Conservation (phyloP, 73 alveolate genomes). For the Paramecium tetraurelia region DNA sequence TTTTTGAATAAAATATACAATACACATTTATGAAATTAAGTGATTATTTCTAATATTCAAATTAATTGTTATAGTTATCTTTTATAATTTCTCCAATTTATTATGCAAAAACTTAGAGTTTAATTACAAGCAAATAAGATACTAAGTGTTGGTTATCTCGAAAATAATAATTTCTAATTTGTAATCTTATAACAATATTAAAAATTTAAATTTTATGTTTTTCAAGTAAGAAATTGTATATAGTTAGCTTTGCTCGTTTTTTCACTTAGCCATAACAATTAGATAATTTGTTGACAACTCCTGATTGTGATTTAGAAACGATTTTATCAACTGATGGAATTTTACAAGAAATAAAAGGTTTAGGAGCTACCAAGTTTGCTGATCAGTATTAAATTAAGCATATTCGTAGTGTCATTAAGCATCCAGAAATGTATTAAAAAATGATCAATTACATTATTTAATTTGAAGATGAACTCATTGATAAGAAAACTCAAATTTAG, state of each 20-base stretch:
- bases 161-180: not conserved
- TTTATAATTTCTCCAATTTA: not conserved
- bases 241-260: conserved; percentile 13
- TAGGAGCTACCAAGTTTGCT: conserved; percentile 31
- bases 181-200: not conserved
- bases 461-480: conserved; percentile 10
- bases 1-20: not conserved
- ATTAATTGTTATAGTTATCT: not conserved
- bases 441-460: not conserved
- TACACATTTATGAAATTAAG: not conserved
- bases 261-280: not conserved
- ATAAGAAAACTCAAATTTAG: conserved; percentile 17
- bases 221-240: not conserved
- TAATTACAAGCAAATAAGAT: not conserved
- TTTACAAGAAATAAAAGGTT: conserved; percentile 30
- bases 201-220: conserved; percentile 9
- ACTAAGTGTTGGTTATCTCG: not conserved
- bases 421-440: conserved; percentile 29
- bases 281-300: not conserved
- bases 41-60: not conserved
- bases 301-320: not conserved
- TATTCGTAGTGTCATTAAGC: not conserved
- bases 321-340: not conserved
- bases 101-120: not conserved
- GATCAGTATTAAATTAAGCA: not conserved